phyloP scores from a whole-genome alignment of 306 rosid genomes.

The Vachellia collinsii region DNA sequence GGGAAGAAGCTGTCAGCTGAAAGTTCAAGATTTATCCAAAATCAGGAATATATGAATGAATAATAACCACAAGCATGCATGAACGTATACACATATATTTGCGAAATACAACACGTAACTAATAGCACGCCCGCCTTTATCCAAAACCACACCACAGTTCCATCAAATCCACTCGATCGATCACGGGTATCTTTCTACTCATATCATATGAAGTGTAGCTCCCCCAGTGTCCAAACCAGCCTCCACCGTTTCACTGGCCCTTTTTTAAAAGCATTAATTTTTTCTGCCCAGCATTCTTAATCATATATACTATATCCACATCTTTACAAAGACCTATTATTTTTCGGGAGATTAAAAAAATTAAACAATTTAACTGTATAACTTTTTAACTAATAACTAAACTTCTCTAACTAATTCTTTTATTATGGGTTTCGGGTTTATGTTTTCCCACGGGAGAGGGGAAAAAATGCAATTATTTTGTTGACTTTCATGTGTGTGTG shows the following conservation, averaged over 20 bases:
- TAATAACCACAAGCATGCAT: background rate
- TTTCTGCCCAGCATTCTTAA: too few species aligned
- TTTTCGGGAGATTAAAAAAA: too few species aligned
- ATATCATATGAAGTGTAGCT: background rate
- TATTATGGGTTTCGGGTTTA: too few species aligned
- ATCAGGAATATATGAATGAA: background rate
- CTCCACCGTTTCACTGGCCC: background rate
- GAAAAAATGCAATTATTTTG: too few species aligned
- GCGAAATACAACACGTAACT: conserved; percentile 2
- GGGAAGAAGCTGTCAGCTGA: background rate
- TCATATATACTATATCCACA: too few species aligned
- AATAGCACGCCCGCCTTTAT: background rate
- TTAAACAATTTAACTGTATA: too few species aligned
- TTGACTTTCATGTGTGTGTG: too few species aligned
- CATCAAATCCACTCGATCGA: background rate
- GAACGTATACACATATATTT: background rate
- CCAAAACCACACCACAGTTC: background rate
- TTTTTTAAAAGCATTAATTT: too few species aligned
- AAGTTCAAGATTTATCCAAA: background rate
- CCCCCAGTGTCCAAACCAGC: background rate
- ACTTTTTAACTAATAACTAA: too few species aligned
- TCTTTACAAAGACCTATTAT: too few species aligned
- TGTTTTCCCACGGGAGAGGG: too few species aligned
- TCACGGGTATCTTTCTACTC: background rate
- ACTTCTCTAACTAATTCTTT: too few species aligned